Evolutionary conservation across 768 basidiomycete species (phyloP).

Genomic region (Phanerodontia chrysosporium): DNA sequence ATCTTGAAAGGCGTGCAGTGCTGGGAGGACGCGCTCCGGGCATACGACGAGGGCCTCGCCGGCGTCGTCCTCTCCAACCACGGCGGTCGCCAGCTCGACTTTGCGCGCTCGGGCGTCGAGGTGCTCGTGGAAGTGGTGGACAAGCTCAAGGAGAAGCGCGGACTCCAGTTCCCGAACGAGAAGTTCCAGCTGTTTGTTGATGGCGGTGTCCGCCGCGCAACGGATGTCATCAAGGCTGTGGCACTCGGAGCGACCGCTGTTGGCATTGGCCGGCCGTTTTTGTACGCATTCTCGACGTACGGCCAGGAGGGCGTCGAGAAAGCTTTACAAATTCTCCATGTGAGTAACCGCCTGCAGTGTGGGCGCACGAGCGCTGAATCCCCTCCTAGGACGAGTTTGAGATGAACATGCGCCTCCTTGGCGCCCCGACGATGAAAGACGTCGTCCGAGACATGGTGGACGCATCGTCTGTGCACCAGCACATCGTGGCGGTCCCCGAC

Average conservation of each 20-base stretch:
- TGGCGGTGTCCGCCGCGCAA: slow-evolving; percentile 86
- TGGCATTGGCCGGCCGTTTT: slow-evolving; percentile 78
- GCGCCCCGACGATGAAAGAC: slow-evolving; percentile 74
- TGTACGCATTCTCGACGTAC: slow-evolving; percentile 84
- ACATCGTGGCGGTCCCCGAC: slow-evolving; percentile 58
- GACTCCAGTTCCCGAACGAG: slow-evolving; percentile 74
- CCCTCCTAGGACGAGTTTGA: slow-evolving; percentile 84
- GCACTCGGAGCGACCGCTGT: slow-evolving; percentile 70
- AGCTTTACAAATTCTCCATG: slow-evolving; percentile 71
- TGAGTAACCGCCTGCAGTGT: slow-evolving; percentile 26
- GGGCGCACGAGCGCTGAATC: not conserved
- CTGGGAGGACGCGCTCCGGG: slow-evolving; percentile 55
- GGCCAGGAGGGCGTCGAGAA: slow-evolving; percentile 81
- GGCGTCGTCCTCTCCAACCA: slow-evolving; percentile 58
- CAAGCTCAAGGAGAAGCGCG: slow-evolving; percentile 58
- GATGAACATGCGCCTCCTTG: slow-evolving; percentile 93
- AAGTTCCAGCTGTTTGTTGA: slow-evolving; percentile 84
- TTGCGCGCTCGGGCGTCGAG: slow-evolving; percentile 84
- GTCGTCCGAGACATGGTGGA: slow-evolving; percentile 88
- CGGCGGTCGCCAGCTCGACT: slow-evolving; percentile 63
- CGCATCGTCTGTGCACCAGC: slow-evolving; percentile 57
- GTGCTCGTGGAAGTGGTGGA: slow-evolving; percentile 84
- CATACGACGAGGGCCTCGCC: slow-evolving; percentile 53
- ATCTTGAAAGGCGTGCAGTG: slow-evolving; percentile 63
- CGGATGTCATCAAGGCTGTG: slow-evolving; percentile 81